Base-by-base conservation (phyloP, 139 green algal species). In the Picochlorum sp. region DNA sequence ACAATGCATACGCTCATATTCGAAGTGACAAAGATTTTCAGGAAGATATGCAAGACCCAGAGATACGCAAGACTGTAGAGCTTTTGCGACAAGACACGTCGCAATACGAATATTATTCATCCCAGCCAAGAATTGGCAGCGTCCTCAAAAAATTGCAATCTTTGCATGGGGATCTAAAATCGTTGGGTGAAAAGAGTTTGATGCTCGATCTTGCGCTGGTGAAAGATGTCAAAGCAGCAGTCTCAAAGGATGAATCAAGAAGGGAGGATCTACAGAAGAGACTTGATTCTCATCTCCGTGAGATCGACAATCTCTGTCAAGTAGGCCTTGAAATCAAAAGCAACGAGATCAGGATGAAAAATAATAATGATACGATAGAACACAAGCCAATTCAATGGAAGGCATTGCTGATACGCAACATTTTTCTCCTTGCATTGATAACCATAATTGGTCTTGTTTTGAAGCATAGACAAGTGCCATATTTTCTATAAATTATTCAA, bases 21-120 rank as follows among this genome's bases (percentile, higher is more conserved):
- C n/a, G 23, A 30, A 23, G 13, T 41, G 51, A 59, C 26, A n/a
- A 37, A 34, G 51, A 59, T 30, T 59, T 59, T 34, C 51, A 59
- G 10, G 23, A 16, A n/a, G 51, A 59, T 14, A 34, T 34, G 20
- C 15, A 6, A 34, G 23, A 59, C 8, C 13, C 20, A 37, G 20
- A 59, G 15, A 34, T 32, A 38, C 7, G 6, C 7, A 14, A 13
- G 23, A 34, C 21, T 38, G 23, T 59, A 18, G 51, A 59, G 13
- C 6, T 34, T 18, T 32, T 59, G 10, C 8, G 51, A 30, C 23
- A 14, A 30, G 23, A 34, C 8, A 8, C 51, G 7, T 30, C 20
- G 2, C 20, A 34, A 20, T 59, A 59, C 23, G 51, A 59, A 37
- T 11, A 59, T 16, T 59, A 38, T 10, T 37, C 21, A 30, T n/a